Percentiles rank a stretch among this genome's conserved stretches.
phyloP scores from a whole-genome alignment of 2,329 filamentous ascomycete species.

The Penicillium polonicum region DNA sequence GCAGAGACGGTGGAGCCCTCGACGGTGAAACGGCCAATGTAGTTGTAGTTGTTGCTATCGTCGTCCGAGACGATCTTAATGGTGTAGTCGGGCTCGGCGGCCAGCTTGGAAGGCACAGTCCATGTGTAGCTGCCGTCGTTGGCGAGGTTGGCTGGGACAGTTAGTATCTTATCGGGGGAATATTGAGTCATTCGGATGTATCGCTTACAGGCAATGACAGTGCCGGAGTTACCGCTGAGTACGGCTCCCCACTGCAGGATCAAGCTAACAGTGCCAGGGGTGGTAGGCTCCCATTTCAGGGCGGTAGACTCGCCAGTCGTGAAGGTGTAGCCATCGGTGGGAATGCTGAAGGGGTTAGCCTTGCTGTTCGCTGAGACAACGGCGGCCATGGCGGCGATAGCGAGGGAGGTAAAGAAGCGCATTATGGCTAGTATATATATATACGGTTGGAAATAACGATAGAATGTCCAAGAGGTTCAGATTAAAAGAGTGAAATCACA shows the following conservation, averaged over 20 bases:
- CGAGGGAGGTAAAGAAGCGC: slow-evolving; percentile 45
- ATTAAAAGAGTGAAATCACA: slow-evolving; percentile 8
- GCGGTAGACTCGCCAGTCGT: slow-evolving; percentile 48
- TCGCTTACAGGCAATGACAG: slow-evolving; percentile 46
- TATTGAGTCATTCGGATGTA: neutral
- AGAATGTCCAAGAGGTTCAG: slow-evolving; percentile 7
- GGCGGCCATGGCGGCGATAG: slow-evolving; percentile 48
- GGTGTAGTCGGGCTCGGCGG: slow-evolving; percentile 50
- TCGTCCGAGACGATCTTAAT: slow-evolving; percentile 53
- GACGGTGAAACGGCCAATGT: slow-evolving; percentile 53
- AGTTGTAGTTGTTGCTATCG: slow-evolving; percentile 49
- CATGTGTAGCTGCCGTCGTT: slow-evolving; percentile 54
- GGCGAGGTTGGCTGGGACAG: slow-evolving; percentile 42
- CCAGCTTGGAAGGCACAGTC: slow-evolving; percentile 43
- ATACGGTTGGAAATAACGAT: neutral
- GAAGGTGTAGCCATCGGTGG: slow-evolving; percentile 44
- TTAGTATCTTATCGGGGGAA: neutral
- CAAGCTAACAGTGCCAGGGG: slow-evolving; percentile 52
- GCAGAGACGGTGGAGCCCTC: slow-evolving; percentile 43
- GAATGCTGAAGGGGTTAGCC: slow-evolving; percentile 51
- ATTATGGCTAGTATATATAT: slow-evolving; percentile 36
- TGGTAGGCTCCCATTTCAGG: slow-evolving; percentile 52
- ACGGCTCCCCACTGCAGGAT: slow-evolving; percentile 48
- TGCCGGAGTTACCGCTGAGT: slow-evolving; percentile 43
- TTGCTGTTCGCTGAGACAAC: slow-evolving; percentile 42